A percentile compares a stretch with the other conserved stretches of the same genome.
These are phyloP conservation scores for Cladophialophora chaetospira DNA, from an alignment of 2,329 filamentous ascomycete genomes.

Conservation along the genomic window DNA sequence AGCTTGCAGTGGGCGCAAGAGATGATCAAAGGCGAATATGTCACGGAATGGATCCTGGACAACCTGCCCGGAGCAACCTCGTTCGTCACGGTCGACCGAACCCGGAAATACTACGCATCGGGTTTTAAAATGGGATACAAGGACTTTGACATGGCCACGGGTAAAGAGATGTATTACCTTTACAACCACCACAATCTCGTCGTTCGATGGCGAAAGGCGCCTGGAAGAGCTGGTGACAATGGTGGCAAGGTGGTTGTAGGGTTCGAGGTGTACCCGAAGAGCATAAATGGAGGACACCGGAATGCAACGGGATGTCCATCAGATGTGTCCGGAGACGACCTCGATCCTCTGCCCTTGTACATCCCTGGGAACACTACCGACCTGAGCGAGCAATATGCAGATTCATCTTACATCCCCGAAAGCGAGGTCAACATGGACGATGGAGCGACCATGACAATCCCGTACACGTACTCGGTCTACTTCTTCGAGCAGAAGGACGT, in stretches of 20 bases:
- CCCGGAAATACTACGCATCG: slow-evolving; percentile 81
- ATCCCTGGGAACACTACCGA: slow-evolving; percentile 61
- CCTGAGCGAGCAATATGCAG: slow-evolving; percentile 56
- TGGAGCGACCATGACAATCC: slow-evolving; percentile 68
- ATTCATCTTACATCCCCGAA: slow-evolving; percentile 62
- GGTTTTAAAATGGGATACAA: slow-evolving; percentile 86
- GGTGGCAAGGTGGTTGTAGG: slow-evolving; percentile 81
- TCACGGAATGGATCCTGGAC: slow-evolving; percentile 92
- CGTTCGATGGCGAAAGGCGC: slow-evolving; percentile 72
- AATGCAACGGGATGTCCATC: slow-evolving; percentile 67
- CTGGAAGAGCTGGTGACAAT: slow-evolving; percentile 66
- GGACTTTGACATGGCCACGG: slow-evolving; percentile 62
- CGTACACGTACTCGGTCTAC: slow-evolving; percentile 88
- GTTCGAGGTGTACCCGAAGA: slow-evolving; percentile 89
- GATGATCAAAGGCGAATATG: slow-evolving; percentile 75
- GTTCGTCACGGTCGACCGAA: slow-evolving; percentile 83
- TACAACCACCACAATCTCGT: slow-evolving; percentile 90
- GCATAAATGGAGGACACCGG: slow-evolving; percentile 66
- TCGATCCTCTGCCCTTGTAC: slow-evolving; percentile 66
- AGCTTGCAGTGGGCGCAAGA: slow-evolving; percentile 69
- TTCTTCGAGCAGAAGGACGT: slow-evolving; percentile 79
- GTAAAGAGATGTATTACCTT: slow-evolving; percentile 69
- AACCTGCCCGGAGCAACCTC: slow-evolving; percentile 86
- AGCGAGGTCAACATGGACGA: slow-evolving; percentile 62
- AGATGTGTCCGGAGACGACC: slow-evolving; percentile 63